A percentile compares a stretch with the other conserved stretches of the same genome.
phyloP scores from a whole-genome alignment of 768 basidiomycete species.

The Wakefieldia striispora region DNA sequence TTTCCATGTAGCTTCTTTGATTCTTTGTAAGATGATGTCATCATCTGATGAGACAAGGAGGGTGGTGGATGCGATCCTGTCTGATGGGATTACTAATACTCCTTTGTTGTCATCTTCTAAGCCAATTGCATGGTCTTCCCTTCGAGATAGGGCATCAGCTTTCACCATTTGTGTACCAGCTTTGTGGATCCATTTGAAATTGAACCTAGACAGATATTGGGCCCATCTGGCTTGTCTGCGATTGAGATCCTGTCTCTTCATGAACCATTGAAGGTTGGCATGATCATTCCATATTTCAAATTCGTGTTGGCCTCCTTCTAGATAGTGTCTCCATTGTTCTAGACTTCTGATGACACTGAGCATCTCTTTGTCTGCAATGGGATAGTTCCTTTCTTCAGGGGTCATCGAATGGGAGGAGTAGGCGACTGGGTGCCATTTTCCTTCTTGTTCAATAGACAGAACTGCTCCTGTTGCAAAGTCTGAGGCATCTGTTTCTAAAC shows the following conservation, averaged over 20 bases:
- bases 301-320: not conserved
- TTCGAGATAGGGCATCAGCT: not conserved
- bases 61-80: too few relatives aligned
- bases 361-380: not conserved
- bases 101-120: not conserved
- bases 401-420: not conserved
- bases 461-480: not conserved
- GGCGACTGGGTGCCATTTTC: not conserved
- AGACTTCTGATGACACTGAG: not conserved
- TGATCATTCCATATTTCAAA: not conserved
- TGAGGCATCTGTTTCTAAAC: not conserved
- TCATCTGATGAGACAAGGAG: too few relatives aligned
- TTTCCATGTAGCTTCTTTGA: too few relatives aligned
- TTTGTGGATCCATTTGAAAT: not conserved
- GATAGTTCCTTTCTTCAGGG: not conserved
- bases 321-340: not conserved
- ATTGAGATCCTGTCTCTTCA: slow-evolving; percentile 36
- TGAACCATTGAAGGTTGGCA: not conserved
- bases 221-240: slow-evolving; percentile 33
- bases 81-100: not conserved
- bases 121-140: not conserved
- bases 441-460: not conserved
- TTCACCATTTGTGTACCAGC: not conserved
- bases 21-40: too few relatives aligned
- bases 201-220: not conserved